These are phyloP conservation scores for Wilcoxina mikolae DNA, from an alignment of 495 filamentous ascomycete species.

Conservation along the genomic window DNA sequence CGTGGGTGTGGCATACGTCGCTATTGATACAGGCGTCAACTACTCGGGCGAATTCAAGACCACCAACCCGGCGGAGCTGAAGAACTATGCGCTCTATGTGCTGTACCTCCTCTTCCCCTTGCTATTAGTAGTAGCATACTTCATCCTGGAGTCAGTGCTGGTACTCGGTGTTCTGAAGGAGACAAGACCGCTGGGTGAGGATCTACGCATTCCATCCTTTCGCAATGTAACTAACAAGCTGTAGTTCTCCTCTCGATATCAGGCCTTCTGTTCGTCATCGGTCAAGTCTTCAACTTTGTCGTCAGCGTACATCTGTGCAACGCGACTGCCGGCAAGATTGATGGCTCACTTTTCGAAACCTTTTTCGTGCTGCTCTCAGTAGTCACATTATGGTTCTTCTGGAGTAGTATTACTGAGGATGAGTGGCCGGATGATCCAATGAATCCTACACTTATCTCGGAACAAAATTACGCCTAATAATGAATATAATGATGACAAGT, in stretches of 20 bases:
- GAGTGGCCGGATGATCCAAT: slow-evolving; percentile 58
- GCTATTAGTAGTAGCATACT: slow-evolving; percentile 73
- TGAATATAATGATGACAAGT: neutral
- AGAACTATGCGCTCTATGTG: slow-evolving; percentile 78
- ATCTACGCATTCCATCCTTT: slow-evolving; percentile 13
- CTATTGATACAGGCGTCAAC: slow-evolving; percentile 77
- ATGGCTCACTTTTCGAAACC: slow-evolving; percentile 86
- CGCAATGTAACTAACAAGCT: slow-evolving; percentile 25
- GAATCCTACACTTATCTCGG: slow-evolving; percentile 18
- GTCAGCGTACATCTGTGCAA: slow-evolving; percentile 79
- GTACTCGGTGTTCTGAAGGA: slow-evolving; percentile 78
- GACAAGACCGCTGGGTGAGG: slow-evolving; percentile 70
- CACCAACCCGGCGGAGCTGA: slow-evolving; percentile 42
- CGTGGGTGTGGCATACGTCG: slow-evolving; percentile 82
- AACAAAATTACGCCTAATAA: slow-evolving; percentile 17
- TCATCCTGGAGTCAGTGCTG: slow-evolving; percentile 62
- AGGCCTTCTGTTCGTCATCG: slow-evolving; percentile 68
- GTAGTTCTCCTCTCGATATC: slow-evolving; percentile 29
- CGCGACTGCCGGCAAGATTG: slow-evolving; percentile 68
- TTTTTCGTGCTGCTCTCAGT: slow-evolving; percentile 79
- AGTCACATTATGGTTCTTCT: slow-evolving; percentile 77
- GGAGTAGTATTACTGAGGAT: slow-evolving; percentile 98
- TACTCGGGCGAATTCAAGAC: slow-evolving; percentile 65
- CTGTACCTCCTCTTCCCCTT: slow-evolving; percentile 84
- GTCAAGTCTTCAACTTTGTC: slow-evolving; percentile 91